These are phyloP conservation scores for Colletotrichum truncatum DNA, from an alignment of 2,329 filamentous ascomycete genomes.

Conservation along the genomic window DNA sequence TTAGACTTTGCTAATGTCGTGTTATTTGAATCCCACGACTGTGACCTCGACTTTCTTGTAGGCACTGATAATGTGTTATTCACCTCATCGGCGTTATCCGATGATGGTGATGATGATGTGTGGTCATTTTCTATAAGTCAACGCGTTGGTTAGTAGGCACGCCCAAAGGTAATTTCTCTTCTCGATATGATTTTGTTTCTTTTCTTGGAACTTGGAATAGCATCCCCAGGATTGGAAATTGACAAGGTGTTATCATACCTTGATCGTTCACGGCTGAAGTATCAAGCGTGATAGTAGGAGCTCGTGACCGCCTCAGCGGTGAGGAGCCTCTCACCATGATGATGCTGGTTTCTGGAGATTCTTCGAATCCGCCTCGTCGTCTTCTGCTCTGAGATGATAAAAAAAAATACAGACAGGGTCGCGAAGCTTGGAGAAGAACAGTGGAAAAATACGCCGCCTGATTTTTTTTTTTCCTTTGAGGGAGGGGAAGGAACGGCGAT, in stretches of 20 bases:
- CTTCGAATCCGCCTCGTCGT: background rate
- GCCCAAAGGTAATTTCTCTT: too few species aligned
- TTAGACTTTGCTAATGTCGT: constrained; percentile 28
- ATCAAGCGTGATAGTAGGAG: constrained; percentile 32
- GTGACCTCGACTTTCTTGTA: constrained; percentile 30
- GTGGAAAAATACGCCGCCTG: background rate
- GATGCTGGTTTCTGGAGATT: background rate
- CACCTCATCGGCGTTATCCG: constrained; percentile 23
- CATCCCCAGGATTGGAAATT: constrained; percentile 12
- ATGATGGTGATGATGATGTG: constrained; percentile 19
- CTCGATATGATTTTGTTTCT: background rate
- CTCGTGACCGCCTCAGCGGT: constrained; percentile 24
- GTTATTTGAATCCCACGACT: constrained; percentile 31
- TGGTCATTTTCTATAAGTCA: constrained; percentile 10
- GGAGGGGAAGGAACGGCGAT: too few species aligned
- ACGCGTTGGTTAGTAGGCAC: constrained; percentile 9
- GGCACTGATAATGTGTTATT: constrained; percentile 32
- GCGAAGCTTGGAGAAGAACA: background rate
- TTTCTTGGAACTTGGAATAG: background rate
- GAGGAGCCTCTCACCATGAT: constrained; percentile 19
- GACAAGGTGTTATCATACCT: constrained; percentile 28
- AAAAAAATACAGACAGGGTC: too few species aligned
- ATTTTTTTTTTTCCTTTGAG: too few species aligned
- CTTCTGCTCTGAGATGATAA: background rate
- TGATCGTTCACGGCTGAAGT: constrained; percentile 31